Evolutionary conservation across 805 yeast species (phyloP).

Genomic region (Maudiozyma barnettii): DNA sequence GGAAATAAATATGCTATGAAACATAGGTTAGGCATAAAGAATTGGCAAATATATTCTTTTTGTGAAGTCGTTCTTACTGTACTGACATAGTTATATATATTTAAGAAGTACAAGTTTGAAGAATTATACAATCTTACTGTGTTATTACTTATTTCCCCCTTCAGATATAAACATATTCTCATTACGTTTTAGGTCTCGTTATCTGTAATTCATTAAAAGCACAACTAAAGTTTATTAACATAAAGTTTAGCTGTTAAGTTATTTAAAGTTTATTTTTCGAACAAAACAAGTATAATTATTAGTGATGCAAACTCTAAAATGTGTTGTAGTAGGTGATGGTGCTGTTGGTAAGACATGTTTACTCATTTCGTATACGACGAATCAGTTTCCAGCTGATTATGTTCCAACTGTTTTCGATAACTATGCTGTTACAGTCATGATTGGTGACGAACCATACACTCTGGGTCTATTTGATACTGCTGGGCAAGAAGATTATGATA

Average conservation of each 20-base stretch:
- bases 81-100: too few relatives aligned
- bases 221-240: too few relatives aligned
- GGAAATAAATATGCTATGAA: too few relatives aligned
- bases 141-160: too few relatives aligned
- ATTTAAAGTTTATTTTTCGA: background rate
- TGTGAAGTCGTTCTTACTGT: too few relatives aligned
- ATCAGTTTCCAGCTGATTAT: conserved; percentile 95
- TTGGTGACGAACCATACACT: conserved; percentile 97
- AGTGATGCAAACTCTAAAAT: conserved; percentile 54
- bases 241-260: too few relatives aligned
- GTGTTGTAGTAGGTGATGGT: conserved; percentile 99
- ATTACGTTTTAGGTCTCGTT: background rate
- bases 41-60: too few relatives aligned
- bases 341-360: conserved; percentile 98
- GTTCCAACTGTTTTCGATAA: conserved; percentile 98
- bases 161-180: too few relatives aligned
- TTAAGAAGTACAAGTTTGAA: too few relatives aligned
- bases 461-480: conserved; percentile 97
- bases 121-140: too few relatives aligned
- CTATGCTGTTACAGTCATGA: conserved; percentile 89
- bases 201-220: background rate
- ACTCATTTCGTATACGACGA: conserved; percentile 89
- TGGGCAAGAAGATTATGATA: conserved; percentile 98
- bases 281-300: background rate
- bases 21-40: background rate